phyloP scores from a whole-genome alignment of 78 protist genomes.

The Ministeria vibrans region DNA sequence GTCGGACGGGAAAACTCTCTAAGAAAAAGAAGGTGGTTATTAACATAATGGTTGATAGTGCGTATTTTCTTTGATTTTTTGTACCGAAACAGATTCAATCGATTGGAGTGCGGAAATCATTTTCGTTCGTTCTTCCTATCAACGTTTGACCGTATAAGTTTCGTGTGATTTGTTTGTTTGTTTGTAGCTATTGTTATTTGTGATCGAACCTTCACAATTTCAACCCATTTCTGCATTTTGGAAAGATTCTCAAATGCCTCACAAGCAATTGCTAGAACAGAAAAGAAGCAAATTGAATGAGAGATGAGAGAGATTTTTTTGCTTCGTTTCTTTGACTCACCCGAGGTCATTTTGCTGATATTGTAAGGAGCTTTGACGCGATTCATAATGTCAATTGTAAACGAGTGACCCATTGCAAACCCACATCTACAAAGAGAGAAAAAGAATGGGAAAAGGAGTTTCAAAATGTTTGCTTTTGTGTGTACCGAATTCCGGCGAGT shows the following conservation, averaged over 20 bases:
- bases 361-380: conserved; percentile 48
- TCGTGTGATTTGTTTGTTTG: too few species aligned
- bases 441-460: not conserved
- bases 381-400: not conserved
- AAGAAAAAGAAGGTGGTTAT: too few species aligned
- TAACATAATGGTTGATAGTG: too few species aligned
- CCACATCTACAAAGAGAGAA: not conserved
- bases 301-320: not conserved
- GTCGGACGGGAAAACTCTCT: conserved; percentile 28
- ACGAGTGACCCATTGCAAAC: not conserved
- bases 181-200: too few species aligned
- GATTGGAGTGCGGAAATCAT: not conserved
- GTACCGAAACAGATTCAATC: not conserved
- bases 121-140: not conserved
- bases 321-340: not conserved
- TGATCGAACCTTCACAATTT: not conserved
- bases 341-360: conserved; percentile 20
- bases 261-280: too few species aligned
- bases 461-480: not conserved
- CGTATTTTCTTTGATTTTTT: too few species aligned
- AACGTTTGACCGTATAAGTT: too few species aligned
- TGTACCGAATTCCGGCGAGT: conserved; percentile 35
- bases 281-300: not conserved
- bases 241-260: not conserved
- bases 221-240: not conserved